Conservation (phyloP, 164 flowering plant genomes). For the Chloranthus sessilifolius region DNA sequence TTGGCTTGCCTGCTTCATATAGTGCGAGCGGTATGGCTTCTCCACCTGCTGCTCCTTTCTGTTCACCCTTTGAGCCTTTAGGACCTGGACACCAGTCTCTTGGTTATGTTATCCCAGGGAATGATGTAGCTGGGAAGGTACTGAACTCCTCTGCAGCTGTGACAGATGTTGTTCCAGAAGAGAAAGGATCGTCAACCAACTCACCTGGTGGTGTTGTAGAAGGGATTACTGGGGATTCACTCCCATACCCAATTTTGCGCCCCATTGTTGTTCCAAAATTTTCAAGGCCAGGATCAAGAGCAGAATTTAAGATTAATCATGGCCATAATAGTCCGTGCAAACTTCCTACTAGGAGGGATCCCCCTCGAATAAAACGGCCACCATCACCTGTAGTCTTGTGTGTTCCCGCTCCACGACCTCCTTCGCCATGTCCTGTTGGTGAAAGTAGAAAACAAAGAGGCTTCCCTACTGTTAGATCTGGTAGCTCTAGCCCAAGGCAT, state of each 20-base stretch:
- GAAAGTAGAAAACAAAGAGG: constrained; percentile 83
- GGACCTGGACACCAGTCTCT: constrained; percentile 64
- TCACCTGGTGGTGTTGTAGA: constrained; percentile 55
- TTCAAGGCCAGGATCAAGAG: constrained; percentile 63
- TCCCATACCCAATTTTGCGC: constrained; percentile 68
- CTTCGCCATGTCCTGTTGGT: constrained; percentile 83
- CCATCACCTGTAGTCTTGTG: constrained; percentile 97
- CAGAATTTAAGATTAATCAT: constrained; percentile 60
- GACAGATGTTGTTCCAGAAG: constrained; percentile 48
- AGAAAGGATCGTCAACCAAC: constrained; percentile 54
- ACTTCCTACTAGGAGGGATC: constrained; percentile 64
- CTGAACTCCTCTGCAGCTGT: constrained; percentile 49
- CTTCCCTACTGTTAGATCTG: constrained; percentile 93
- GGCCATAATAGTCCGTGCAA: constrained; percentile 75
- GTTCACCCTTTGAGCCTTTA: constrained; percentile 88
- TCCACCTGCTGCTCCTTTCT: constrained; percentile 77
- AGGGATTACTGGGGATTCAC: constrained; percentile 56
- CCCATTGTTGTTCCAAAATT: constrained; percentile 81
- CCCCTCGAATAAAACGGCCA: constrained; percentile 81
- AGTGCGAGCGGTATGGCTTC: constrained; percentile 87
- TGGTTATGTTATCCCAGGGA: constrained; percentile 74
- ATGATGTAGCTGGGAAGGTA: constrained; percentile 53
- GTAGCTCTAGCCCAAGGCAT: constrained; percentile 98
- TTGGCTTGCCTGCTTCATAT: constrained; percentile 60
- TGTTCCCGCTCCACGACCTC: constrained; percentile 85